phyloP scores from a whole-genome alignment of 495 filamentous ascomycete species.

The Astrothelium subdiscretum region DNA sequence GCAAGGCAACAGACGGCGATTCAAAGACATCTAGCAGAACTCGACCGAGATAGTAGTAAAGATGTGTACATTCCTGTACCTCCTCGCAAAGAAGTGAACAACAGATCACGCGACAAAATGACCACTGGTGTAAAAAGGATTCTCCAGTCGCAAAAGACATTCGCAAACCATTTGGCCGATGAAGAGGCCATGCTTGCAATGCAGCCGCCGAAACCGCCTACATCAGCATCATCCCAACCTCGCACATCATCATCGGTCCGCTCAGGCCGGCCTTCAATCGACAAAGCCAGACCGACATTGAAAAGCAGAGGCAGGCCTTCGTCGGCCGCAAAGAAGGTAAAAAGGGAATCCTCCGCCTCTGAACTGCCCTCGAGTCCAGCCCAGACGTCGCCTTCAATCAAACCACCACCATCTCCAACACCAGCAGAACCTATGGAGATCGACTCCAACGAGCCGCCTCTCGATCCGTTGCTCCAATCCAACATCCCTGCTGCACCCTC shows the following conservation, averaged over 20 bases:
- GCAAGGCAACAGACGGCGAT: slow-evolving; percentile 67
- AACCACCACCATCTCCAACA: neutral
- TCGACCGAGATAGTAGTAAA: slow-evolving; percentile 68
- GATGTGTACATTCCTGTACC: slow-evolving; percentile 62
- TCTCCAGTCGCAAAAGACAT: slow-evolving; percentile 82
- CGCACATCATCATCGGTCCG: slow-evolving; percentile 2
- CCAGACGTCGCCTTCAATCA: neutral
- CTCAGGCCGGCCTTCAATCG: slow-evolving; percentile 10
- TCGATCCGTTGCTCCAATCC: slow-evolving; percentile 53
- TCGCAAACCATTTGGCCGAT: slow-evolving; percentile 82
- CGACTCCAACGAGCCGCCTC: slow-evolving; percentile 44
- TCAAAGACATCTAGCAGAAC: slow-evolving; percentile 59
- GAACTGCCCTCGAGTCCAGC: neutral
- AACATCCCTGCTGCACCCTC: slow-evolving; percentile 39
- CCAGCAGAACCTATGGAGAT: slow-evolving; percentile 21
- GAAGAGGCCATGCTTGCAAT: slow-evolving; percentile 57
- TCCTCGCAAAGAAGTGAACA: slow-evolving; percentile 37
- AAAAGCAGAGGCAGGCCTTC: slow-evolving; percentile 10
- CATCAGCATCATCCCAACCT: neutral
- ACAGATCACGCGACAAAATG: slow-evolving; percentile 34
- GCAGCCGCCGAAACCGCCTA: neutral
- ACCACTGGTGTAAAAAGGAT: slow-evolving; percentile 81
- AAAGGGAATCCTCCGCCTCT: neutral
- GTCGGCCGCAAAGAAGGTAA: neutral
- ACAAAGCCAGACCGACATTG: slow-evolving; percentile 6